Evolutionary conservation across 345 rosid species (phyloP).

Genomic region (Lagerstroemia speciosa): DNA sequence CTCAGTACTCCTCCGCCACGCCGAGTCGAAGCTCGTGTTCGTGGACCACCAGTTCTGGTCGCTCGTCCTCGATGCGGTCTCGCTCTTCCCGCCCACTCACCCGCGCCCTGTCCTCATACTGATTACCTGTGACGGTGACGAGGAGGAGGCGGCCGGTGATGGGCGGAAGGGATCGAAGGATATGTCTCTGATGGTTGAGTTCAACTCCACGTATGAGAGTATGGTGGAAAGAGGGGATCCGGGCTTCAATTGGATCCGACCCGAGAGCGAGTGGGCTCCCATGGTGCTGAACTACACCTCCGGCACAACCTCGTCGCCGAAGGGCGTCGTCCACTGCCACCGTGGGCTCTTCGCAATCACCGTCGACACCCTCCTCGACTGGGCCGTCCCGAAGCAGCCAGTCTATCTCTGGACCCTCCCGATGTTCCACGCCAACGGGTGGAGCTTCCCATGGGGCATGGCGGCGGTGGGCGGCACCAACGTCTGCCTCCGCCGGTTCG

Average conservation of each 20-base stretch:
- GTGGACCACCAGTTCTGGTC: slow-evolving; percentile 45
- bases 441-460: slow-evolving; percentile 68
- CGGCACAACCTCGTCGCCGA: slow-evolving; percentile 83
- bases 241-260: slow-evolving; percentile 40
- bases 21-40: slow-evolving; percentile 54
- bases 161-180: not conserved
- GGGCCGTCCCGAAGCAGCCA: slow-evolving; percentile 52
- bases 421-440: slow-evolving; percentile 81
- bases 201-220: slow-evolving; percentile 37
- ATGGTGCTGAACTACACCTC: slow-evolving; percentile 67
- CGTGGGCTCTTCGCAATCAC: slow-evolving; percentile 49
- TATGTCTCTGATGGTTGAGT: slow-evolving; percentile 8
- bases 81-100: slow-evolving; percentile 20
- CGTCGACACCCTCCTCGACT: slow-evolving; percentile 40
- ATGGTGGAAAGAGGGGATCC: slow-evolving; percentile 44
- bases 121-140: slow-evolving; percentile 33
- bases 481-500: slow-evolving; percentile 64
- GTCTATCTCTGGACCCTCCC: slow-evolving; percentile 86
- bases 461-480: slow-evolving; percentile 82
- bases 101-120: slow-evolving; percentile 41
- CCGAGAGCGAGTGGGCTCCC: slow-evolving; percentile 59
- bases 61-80: slow-evolving; percentile 42
- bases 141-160: not conserved
- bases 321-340: slow-evolving; percentile 82
- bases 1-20: slow-evolving; percentile 60